Evolutionary conservation across 257 asterid genomes (phyloP), one percentile per base, ranked within the genome.

Genomic region (Solanum dulcamara): DNA sequence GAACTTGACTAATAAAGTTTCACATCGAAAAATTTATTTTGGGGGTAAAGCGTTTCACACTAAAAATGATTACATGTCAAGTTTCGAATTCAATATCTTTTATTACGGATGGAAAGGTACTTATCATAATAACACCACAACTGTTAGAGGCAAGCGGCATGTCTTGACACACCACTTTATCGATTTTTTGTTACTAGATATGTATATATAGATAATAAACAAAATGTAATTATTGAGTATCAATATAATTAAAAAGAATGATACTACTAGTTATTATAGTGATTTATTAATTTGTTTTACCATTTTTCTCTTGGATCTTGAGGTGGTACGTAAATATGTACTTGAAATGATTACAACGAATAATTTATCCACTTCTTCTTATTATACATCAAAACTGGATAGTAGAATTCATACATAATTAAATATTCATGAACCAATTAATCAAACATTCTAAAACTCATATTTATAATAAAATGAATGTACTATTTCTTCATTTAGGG

Each of bases 61-160:
- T 55, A 57, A 57, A n/a, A n/a, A n/a, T n/a, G n/a, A n/a, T n/a
- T n/a, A n/a, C n/a, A n/a, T n/a, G n/a, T n/a, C n/a, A n/a, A 57
- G 2, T 57, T 6, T 60, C 6, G 0, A 2, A 24, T 26, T 3
- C 5, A 28, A 60, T 1, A 60, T 4, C 10, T 66, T 0, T 66
- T 6, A 30, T 66, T 15, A 15, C 0, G 0, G 8, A 30, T 0
- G 10, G 0, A 66, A 66, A 0, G 1, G 0, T 17, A 32, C 7
- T 32, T 32, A 30, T 0, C 24, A 32, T 32, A 10, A 57, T n/a
- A 15, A 50, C 24, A 15, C 24, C 44, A 15, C 0, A 15, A 67
- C 9, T 1, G 0, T 9, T 1, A 3, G 1, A 32, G 24, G 2
- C 62, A 22, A 55, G 28, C 26, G 3, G 24, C n/a, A n/a, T 51